phyloP scores from a whole-genome alignment of 192 early-diverging fungal genomes.

The Pilaira anomala region DNA sequence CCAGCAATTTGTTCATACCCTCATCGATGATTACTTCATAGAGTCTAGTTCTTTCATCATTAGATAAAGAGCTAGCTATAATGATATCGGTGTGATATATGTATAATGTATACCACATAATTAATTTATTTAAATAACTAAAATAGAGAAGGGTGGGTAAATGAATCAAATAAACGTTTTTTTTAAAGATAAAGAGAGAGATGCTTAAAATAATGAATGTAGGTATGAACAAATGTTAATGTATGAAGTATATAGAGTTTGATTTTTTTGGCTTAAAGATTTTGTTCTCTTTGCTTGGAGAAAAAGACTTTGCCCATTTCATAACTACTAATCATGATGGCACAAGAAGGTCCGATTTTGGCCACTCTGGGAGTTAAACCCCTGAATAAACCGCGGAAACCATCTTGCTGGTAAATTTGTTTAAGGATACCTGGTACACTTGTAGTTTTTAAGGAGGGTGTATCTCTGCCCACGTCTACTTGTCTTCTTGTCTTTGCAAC shows the following conservation, averaged over 20 bases:
- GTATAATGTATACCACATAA: too few species aligned
- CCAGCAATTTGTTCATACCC: too few species aligned
- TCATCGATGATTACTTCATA: too few species aligned
- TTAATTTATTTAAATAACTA: too few species aligned
- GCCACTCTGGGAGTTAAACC: slow-evolving; percentile 72
- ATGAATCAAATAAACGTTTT: too few species aligned
- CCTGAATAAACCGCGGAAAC: slow-evolving; percentile 50
- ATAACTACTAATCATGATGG: slow-evolving; percentile 91
- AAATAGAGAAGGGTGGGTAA: too few species aligned
- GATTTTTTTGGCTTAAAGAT: neutral
- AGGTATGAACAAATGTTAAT: neutral
- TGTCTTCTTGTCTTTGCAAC: slow-evolving; percentile 92
- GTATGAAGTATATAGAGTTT: neutral
- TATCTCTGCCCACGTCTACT: slow-evolving; percentile 44
- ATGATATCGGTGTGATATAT: too few species aligned
- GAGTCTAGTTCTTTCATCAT: too few species aligned
- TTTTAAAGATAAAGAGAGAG: neutral
- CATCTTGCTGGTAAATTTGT: slow-evolving; percentile 51
- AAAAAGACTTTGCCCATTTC: slow-evolving; percentile 65
- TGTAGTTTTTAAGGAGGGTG: slow-evolving; percentile 9
- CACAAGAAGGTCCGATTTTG: slow-evolving; percentile 91
- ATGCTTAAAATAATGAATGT: neutral
- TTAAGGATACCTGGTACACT: slow-evolving; percentile 34
- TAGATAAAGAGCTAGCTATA: too few species aligned
- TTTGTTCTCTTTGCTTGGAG: slow-evolving; percentile 13